Base-by-base conservation (phyloP, 2,329 filamentous ascomycete species). In the Calonectria ilicicola region DNA sequence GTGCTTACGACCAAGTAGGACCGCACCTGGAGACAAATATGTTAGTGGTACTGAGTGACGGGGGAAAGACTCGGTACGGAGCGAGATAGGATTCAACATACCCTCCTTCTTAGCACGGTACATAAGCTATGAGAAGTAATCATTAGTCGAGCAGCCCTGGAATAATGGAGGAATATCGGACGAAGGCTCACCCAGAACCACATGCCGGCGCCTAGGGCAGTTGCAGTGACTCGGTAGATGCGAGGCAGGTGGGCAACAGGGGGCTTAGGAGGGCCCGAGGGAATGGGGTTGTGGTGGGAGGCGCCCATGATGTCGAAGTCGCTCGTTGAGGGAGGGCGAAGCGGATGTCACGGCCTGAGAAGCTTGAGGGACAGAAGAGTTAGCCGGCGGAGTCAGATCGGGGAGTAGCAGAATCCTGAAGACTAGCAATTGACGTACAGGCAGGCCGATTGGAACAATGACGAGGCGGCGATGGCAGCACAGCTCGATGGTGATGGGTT, bases 81-180 rank as follows among this genome's bases (percentile, higher is more conserved):
- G 35, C 0, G 8, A 42, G 35, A 60, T 3, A 26, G 46, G 7
- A 19, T 64, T 42, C 14, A 32, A 73, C 83, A 77, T 87, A 92
- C 96, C 96, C 82, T 99, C 97, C 88, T 98, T 94, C 91, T 96
- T 98, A 81, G 95, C 95, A 81, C 97, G 92, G 88, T 98, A 98
- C 92, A 98, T 95, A 83, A 98, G 47, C 60, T 65, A 64, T 38
- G 35, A 38, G 5, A 38, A 42, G n/a, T 17, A 32, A 46, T 51
- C 32, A 53, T 65, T 35, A 63, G 53, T 62, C n/a, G 29, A 32
- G 27, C n/a, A 19, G 27, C 27, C 42, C 14, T 4, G 17, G 15
- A 3, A 40, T 27, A 23, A 6, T 29, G 32, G 27, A 62, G 46
- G 23, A 56, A 29, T 56, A 17, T 26, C 27, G 26, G 27, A 14